Evolutionary conservation across 306 rosid species (phyloP).

Genomic region (Aeschynomene evenia): DNA sequence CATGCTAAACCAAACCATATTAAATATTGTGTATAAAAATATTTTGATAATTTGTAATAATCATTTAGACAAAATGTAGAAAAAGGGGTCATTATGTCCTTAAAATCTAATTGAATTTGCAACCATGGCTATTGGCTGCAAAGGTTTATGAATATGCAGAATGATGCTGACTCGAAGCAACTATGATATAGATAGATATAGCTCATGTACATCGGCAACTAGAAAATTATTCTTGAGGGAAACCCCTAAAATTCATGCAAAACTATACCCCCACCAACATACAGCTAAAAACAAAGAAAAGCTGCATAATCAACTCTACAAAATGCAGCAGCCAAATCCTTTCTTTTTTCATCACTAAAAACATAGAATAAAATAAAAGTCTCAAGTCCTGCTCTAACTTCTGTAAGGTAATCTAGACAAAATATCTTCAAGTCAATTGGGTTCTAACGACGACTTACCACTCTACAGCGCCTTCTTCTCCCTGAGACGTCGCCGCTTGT

Average conservation of each 20-base stretch:
- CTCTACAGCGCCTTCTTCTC: slow-evolving; percentile 29
- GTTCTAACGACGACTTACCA: slow-evolving; percentile 32
- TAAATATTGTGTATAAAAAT: neutral
- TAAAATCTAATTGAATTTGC: neutral
- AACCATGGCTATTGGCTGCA: neutral
- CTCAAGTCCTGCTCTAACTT: slow-evolving; percentile 1
- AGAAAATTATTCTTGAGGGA: slow-evolving; percentile 28
- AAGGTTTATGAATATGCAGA: neutral
- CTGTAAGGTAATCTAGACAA: slow-evolving; percentile 29
- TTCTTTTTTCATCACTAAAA: slow-evolving; percentile 3
- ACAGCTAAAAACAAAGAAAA: slow-evolving; percentile 28
- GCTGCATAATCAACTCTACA: slow-evolving; percentile 22
- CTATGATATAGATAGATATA: no score
- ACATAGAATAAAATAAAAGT: slow-evolving; percentile 3
- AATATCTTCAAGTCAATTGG: slow-evolving; percentile 13
- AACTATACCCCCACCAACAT: slow-evolving; percentile 30
- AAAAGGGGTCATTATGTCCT: neutral
- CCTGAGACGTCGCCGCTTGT: slow-evolving; percentile 49
- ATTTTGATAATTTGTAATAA: no score
- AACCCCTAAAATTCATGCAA: slow-evolving; percentile 21
- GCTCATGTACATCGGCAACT: slow-evolving; percentile 25
- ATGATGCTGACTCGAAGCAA: slow-evolving; percentile 11
- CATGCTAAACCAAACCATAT: neutral
- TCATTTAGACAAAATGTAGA: no score
- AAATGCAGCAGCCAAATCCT: slow-evolving; percentile 18